Evolutionary conservation across 2,329 filamentous ascomycete genomes (phyloP).

Genomic region (Colletotrichum noveboracense): DNA sequence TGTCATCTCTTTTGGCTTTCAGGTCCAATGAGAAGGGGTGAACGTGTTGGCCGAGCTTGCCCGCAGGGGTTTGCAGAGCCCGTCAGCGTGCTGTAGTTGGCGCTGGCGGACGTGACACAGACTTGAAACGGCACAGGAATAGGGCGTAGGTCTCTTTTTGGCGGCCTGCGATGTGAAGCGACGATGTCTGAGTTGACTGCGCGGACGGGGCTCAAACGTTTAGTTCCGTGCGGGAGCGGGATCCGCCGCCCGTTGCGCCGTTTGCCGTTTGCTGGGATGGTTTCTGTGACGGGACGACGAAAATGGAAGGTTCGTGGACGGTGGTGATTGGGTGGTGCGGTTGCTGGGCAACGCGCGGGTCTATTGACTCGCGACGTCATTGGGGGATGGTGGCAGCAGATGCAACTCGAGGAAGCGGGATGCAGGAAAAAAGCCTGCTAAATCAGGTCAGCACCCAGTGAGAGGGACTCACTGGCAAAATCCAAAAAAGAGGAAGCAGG

Average conservation of each 20-base stretch:
- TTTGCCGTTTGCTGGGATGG: slow-evolving; percentile 1
- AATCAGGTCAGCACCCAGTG: not conserved
- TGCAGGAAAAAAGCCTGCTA: not conserved
- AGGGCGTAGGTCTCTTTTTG: not conserved
- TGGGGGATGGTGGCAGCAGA: not conserved
- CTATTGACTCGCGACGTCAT: slow-evolving; percentile 40
- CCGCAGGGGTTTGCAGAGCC: not conserved
- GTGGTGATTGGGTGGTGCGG: slow-evolving; percentile 22
- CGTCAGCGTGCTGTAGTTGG: not conserved
- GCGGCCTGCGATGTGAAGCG: not conserved
- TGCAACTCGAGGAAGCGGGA: not conserved
- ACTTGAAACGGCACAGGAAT: slow-evolving; percentile 4
- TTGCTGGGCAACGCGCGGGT: slow-evolving; percentile 26
- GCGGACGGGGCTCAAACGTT: not conserved
- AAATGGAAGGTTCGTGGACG: not conserved
- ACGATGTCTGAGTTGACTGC: not conserved
- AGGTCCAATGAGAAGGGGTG: not conserved
- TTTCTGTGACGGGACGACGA: not conserved
- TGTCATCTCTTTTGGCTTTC: not conserved
- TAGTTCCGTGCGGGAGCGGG: not conserved
- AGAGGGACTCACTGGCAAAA: not conserved
- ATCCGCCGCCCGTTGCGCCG: not conserved
- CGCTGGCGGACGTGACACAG: not conserved
- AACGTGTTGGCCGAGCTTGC: not conserved
- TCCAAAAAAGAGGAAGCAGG: not conserved